These are phyloP conservation scores for Beta macrorhiza DNA, from an alignment of 179 eudicot species.

Conservation along the genomic window DNA sequence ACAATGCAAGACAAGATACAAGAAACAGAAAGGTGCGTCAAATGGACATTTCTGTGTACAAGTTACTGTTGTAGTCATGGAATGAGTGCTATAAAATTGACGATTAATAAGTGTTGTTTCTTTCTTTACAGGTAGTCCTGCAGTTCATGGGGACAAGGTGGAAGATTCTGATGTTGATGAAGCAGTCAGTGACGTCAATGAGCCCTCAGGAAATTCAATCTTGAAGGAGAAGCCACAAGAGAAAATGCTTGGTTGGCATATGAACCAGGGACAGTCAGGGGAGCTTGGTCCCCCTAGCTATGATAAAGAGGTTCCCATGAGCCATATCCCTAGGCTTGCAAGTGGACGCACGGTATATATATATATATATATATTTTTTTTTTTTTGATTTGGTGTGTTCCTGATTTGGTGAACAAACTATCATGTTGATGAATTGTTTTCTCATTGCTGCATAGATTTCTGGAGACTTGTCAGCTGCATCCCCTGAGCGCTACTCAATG, in stretches of 20 bases:
- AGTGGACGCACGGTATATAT: conserved; percentile 36
- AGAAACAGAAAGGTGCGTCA: conserved; percentile 46
- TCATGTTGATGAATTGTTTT: conserved; percentile 7
- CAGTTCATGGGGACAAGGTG: conserved; percentile 35
- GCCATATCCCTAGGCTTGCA: conserved; percentile 41
- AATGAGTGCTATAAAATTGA: conserved; percentile 9
- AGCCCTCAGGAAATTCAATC: conserved; percentile 26
- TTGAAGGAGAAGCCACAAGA: conserved; percentile 35
- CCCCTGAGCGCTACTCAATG: conserved; percentile 44
- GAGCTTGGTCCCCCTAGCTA: conserved; percentile 39
- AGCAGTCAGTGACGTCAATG: conserved; percentile 32
- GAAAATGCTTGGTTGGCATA: conserved; percentile 43
- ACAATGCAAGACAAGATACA: conserved; percentile 64
- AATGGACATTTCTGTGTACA: conserved; percentile 1
- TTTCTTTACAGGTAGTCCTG: conserved; percentile 34
- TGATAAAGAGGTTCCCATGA: conserved; percentile 39
- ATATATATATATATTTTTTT: background rate
- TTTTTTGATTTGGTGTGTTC: background rate
- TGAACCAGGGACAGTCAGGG: conserved; percentile 38
- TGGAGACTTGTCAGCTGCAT: conserved; percentile 49
- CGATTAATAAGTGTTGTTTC: background rate
- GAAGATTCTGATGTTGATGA: conserved; percentile 49
- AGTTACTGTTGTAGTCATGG: background rate
- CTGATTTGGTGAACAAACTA: background rate
- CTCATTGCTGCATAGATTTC: conserved; percentile 26